Evolutionary conservation across 2,329 filamentous ascomycete species (phyloP).

Genomic region (Ophiosphaerella korrae): DNA sequence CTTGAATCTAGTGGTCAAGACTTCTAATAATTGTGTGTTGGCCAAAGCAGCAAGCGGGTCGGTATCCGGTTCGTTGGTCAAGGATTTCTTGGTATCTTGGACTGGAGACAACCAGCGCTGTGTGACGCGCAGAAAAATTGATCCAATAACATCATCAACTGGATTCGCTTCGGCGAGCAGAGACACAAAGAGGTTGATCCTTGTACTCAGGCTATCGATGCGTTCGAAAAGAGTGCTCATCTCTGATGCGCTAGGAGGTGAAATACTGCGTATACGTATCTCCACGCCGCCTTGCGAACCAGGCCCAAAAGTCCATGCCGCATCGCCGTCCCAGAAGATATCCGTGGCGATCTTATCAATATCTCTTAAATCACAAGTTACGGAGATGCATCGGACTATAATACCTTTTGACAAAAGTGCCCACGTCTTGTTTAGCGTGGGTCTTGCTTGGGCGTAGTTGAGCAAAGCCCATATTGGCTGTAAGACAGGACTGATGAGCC

Average conservation of each 20-base stretch:
- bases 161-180: slow-evolving; percentile 57
- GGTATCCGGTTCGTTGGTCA: slow-evolving; percentile 38
- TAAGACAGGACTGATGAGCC: slow-evolving; percentile 64
- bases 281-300: slow-evolving; percentile 58
- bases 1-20: slow-evolving; percentile 66
- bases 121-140: slow-evolving; percentile 65
- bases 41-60: slow-evolving; percentile 58
- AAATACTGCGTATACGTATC: slow-evolving; percentile 67
- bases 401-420: slow-evolving; percentile 25
- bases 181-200: slow-evolving; percentile 28
- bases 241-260: slow-evolving; percentile 72
- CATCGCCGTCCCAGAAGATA: slow-evolving; percentile 61
- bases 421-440: slow-evolving; percentile 36
- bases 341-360: slow-evolving; percentile 59
- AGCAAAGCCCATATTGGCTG: slow-evolving; percentile 68
- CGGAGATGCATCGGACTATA: slow-evolving; percentile 57
- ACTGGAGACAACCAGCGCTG: slow-evolving; percentile 59
- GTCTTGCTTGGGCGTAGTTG: slow-evolving; percentile 53
- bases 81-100: slow-evolving; percentile 10
- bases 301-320: slow-evolving; percentile 60
- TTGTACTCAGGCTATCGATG: slow-evolving; percentile 35
- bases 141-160: slow-evolving; percentile 60
- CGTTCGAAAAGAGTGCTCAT: slow-evolving; percentile 66
- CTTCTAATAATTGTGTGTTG: slow-evolving; percentile 67
- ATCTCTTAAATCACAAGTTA: slow-evolving; percentile 60